A percentile compares a stretch with the other conserved stretches of the same genome.
Evolutionary conservation across 129 eudicot species (phyloP).

Genomic region (Flaveria linearis): DNA sequence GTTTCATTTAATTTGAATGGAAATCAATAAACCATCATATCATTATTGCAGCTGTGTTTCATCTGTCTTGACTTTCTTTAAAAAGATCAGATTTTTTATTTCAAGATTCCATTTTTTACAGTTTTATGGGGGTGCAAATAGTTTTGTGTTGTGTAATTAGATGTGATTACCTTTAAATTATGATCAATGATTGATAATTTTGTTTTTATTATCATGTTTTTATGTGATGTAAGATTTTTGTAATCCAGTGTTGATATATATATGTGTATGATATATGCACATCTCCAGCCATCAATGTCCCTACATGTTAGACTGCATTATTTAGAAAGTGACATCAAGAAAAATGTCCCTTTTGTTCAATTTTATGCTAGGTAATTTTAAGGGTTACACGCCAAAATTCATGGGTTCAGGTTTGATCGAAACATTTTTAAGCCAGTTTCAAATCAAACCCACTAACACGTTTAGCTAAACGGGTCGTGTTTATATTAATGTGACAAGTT

Average conservation of each 20-base stretch:
- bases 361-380: not conserved
- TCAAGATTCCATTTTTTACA: not conserved
- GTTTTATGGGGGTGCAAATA: not conserved
- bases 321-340: slow-evolving; percentile 19
- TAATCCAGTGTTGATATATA: not conserved
- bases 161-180: not conserved
- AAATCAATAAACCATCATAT: no score
- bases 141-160: not conserved
- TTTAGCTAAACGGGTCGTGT: not conserved
- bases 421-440: no score
- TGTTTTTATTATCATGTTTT: no score
- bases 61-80: not conserved
- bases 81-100: not conserved
- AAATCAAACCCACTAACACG: no score
- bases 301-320: slow-evolving; percentile 15
- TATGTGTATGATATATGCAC: not conserved
- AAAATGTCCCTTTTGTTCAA: not conserved
- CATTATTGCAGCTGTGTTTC: no score
- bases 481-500: no score
- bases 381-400: no score
- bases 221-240: not conserved
- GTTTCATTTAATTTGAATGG: not conserved
- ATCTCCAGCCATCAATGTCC: not conserved
- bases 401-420: no score
- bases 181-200: no score